phyloP scores from a whole-genome alignment of 257 asterid genomes.

The Solanum sejunctum region DNA sequence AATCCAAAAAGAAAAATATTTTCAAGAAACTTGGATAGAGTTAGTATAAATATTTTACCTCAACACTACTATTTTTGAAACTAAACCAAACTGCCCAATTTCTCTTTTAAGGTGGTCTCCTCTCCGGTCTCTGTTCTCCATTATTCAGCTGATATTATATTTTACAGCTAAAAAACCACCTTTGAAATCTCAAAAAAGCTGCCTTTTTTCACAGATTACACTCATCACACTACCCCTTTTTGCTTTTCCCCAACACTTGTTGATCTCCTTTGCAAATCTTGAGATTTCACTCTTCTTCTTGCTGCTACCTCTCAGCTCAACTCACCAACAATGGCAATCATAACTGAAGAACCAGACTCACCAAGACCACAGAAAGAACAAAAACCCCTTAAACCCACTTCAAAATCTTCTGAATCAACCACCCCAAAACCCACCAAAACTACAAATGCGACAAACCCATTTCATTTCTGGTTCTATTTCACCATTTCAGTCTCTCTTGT shows the following conservation, averaged over 20 bases:
- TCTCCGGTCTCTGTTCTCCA: neutral
- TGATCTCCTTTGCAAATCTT: neutral
- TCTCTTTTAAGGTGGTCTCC: neutral
- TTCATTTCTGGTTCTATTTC: constrained; percentile 77
- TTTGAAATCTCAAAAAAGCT: neutral
- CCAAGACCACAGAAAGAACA: constrained; percentile 26
- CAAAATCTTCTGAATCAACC: constrained; percentile 15
- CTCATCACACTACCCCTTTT: neutral
- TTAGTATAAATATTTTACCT: neutral
- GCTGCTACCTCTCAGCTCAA: neutral
- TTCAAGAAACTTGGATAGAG: neutral
- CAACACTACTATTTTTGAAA: neutral
- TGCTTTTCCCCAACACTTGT: neutral
- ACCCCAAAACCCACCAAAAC: constrained; percentile 13
- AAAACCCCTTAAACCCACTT: constrained; percentile 16
- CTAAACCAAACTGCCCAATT: neutral
- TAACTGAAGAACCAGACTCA: constrained; percentile 48
- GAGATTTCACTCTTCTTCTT: neutral
- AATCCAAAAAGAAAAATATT: neutral
- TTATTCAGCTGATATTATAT: neutral
- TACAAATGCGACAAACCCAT: constrained; percentile 32
- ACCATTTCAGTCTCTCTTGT: constrained; percentile 43
- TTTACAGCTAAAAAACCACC: neutral
- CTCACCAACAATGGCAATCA: constrained; percentile 42
- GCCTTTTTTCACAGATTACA: neutral